Evolutionary conservation across 805 yeast genomes (phyloP).

Genomic region (Cyberlindnera mycetangii): DNA sequence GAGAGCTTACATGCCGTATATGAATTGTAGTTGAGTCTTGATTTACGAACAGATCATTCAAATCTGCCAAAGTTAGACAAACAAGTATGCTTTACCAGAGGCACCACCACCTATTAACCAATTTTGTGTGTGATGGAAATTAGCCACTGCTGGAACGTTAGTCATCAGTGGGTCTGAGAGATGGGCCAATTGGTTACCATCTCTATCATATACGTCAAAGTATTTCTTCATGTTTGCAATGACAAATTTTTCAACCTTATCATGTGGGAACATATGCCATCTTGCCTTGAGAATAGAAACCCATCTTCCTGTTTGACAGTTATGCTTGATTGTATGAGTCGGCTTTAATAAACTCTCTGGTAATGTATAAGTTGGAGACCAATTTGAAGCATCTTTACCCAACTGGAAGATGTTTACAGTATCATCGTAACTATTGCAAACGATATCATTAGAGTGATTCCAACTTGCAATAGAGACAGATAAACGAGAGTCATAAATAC

Average conservation of each 20-base stretch:
- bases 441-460: constrained; percentile 59
- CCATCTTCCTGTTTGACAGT: constrained; percentile 98
- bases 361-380: constrained; percentile 20
- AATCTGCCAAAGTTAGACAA: too few relatives aligned
- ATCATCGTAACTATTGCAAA: constrained; percentile 93
- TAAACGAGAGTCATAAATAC: constrained; percentile 67
- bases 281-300: constrained; percentile 84
- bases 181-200: constrained; percentile 79
- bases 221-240: constrained; percentile 92
- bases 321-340: constrained; percentile 65
- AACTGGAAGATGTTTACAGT: constrained; percentile 71
- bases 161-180: constrained; percentile 61
- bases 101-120: constrained; percentile 96
- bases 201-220: constrained; percentile 74
- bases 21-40: too few relatives aligned
- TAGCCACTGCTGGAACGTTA: constrained; percentile 89
- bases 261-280: constrained; percentile 77
- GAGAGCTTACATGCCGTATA: too few relatives aligned
- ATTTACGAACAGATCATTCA: too few relatives aligned
- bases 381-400: constrained; percentile 25
- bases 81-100: constrained; percentile 81
- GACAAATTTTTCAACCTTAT: constrained; percentile 75
- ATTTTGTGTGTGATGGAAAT: constrained; percentile 80
- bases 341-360: constrained; percentile 48
- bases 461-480: constrained; percentile 84